Evolutionary conservation across 179 eudicot genomes (phyloP).

Genomic region (Kewa caespitosa): DNA sequence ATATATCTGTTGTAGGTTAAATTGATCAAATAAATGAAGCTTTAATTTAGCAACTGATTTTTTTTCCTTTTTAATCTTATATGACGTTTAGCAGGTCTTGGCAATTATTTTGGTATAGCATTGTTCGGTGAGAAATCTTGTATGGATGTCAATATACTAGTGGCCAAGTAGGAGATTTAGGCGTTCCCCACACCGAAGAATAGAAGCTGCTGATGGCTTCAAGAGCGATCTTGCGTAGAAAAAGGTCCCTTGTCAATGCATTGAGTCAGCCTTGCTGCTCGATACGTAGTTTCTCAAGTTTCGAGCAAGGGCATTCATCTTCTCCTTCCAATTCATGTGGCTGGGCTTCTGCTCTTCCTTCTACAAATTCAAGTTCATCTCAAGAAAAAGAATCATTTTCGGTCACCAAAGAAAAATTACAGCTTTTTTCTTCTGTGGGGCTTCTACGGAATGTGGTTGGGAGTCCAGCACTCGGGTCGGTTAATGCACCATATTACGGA

Average conservation of each 20-base stretch:
- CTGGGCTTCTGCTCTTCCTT: constrained; percentile 29
- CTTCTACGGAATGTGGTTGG: constrained; percentile 30
- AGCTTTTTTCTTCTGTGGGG: constrained; percentile 32
- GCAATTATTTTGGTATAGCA: constrained; percentile 1
- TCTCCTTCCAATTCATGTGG: constrained; percentile 31
- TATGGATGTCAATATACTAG: constrained; percentile 16
- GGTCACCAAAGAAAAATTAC: constrained; percentile 34
- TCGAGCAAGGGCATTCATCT: constrained; percentile 39
- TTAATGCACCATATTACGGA: constrained; percentile 31
- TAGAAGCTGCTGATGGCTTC: constrained; percentile 49
- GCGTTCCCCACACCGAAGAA: background rate
- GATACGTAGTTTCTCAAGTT: constrained; percentile 36
- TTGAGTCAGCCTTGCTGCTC: constrained; percentile 37
- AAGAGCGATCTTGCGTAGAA: constrained; percentile 57
- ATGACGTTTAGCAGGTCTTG: constrained; percentile 13
- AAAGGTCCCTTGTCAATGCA: constrained; percentile 43
- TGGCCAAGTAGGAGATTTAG: constrained; percentile 3
- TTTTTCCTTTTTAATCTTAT: background rate
- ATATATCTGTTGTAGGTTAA: background rate
- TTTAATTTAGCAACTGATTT: background rate
- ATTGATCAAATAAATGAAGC: background rate
- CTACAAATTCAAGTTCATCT: constrained; percentile 28
- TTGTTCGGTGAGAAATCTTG: constrained; percentile 10
- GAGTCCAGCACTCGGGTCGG: constrained; percentile 27
- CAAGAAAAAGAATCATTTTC: constrained; percentile 35